Evolutionary conservation across 2,329 filamentous ascomycete genomes (phyloP), one percentile per base, ranked within the genome.

Genomic region (Graphiopsis chlorocephala): DNA sequence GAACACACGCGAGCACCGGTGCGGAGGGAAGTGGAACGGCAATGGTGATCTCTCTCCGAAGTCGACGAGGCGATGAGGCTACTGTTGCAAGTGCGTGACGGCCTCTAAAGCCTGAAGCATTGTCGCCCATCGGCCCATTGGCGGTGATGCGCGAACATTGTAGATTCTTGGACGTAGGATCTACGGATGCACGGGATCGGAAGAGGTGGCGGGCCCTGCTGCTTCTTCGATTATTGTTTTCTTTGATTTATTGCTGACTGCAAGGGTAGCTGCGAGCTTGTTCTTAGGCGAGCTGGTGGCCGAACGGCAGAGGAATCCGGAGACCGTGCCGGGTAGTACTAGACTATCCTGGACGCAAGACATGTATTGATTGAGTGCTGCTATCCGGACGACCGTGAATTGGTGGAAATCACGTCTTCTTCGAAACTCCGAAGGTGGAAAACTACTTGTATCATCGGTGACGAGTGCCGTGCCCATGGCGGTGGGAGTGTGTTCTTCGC

Each of bases 181-280:
- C 8, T n/a, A 45, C 12, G 33, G 10, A 38, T 38, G n/a, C 17
- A 20, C 38, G 38, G 38, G 23, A 45, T 4, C 38, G 38, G 38
- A 45, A 45, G 38, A 45, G n/a, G 38, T 45, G n/a, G 38, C n/a
- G 38, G n/a, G 10, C 12, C 35, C 6, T 10, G 20, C n/a, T 45
- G n/a, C 38, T 45, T 8, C 3, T 45, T 20, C 10, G 10, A 45
- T 45, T 42, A 7, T 20, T 12, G 20, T 10, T 10, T 31, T 10
- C 17, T 29, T 52, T 31, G 26, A 10, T 53, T 53, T 11, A 12
- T 52, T 29, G 10, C 26, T 52, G n/a, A 31, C 26, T 28, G 50
- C 50, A 31, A 53, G 50, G 50, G 50, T 53, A 53, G 50, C 50
- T 53, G 50, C 50, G 25, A 31, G 50, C 50, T 53, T 53, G 17